A percentile compares a stretch with the other conserved stretches of the same genome.
Conservation (phyloP, 2,329 filamentous ascomycete species). For the Colletotrichum lini region DNA sequence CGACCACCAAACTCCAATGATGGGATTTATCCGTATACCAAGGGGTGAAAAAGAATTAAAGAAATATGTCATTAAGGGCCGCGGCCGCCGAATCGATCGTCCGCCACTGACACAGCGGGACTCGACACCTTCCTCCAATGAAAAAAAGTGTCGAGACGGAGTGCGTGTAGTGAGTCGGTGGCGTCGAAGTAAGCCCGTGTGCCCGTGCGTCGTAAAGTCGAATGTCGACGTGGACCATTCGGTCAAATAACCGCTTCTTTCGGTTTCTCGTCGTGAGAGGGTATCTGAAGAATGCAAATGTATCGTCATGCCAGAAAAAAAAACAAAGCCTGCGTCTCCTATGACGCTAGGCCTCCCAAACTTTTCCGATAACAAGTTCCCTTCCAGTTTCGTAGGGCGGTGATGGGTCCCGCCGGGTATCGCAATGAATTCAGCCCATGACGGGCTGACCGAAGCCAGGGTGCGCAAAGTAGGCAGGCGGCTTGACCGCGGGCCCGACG, state of each 20-base stretch:
- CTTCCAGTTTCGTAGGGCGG: conserved; percentile 30
- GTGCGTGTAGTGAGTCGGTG: background rate
- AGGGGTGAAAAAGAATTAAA: conserved; percentile 42
- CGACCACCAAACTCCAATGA: conserved; percentile 41
- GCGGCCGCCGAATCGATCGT: background rate
- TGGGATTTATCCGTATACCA: conserved; percentile 45
- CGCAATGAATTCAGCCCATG: conserved; percentile 60
- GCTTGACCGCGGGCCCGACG: conserved; percentile 59
- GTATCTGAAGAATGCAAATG: conserved; percentile 45
- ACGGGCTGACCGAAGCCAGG: conserved; percentile 69
- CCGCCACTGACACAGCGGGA: background rate
- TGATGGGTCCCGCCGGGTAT: background rate
- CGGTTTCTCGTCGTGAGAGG: conserved; percentile 44
- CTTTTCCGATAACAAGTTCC: conserved; percentile 41
- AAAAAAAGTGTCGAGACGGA: no score
- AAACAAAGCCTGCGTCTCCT: conserved; percentile 40
- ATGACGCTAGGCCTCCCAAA: conserved; percentile 40
- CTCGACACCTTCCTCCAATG: background rate
- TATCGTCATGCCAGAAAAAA: conserved; percentile 43
- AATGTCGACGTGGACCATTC: conserved; percentile 38
- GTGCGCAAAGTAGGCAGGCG: conserved; percentile 62
- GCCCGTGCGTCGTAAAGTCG: conserved; percentile 41
- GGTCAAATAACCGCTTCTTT: conserved; percentile 42
- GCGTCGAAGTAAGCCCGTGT: conserved; percentile 1
- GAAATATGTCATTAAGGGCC: conserved; percentile 45